Evolutionary conservation across 2,329 filamentous ascomycete genomes (phyloP).

Genomic region (Ramularia endophylla): DNA sequence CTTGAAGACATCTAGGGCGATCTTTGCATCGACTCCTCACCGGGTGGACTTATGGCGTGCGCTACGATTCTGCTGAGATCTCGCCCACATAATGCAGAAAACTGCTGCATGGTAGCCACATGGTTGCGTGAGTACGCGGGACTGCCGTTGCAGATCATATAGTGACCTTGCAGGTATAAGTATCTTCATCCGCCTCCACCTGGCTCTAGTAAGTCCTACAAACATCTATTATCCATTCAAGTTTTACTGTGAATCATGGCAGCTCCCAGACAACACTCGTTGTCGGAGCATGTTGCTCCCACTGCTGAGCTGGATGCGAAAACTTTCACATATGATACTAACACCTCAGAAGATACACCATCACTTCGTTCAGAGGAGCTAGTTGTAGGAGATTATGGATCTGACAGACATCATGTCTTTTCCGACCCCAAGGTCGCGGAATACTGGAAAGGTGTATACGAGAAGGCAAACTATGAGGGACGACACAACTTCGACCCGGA

Average conservation of each 20-base stretch:
- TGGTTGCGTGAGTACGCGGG: neutral
- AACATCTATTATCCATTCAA: too few relatives aligned
- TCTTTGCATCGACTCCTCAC: too few relatives aligned
- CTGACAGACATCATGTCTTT: conserved; percentile 33
- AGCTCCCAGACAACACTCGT: neutral
- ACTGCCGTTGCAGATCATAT: neutral
- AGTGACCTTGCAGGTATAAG: neutral
- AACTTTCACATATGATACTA: neutral
- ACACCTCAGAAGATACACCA: neutral
- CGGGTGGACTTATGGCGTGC: neutral
- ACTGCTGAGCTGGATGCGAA: neutral
- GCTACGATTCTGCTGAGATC: neutral
- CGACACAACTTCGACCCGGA: conserved; percentile 44
- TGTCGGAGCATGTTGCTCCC: neutral
- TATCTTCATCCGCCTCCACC: too few relatives aligned
- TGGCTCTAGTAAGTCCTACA: too few relatives aligned
- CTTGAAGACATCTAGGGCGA: too few relatives aligned
- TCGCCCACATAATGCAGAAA: neutral
- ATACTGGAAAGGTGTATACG: conserved; percentile 51
- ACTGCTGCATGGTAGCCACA: conserved; percentile 1
- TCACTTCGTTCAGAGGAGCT: conserved; percentile 12
- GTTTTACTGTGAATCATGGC: too few relatives aligned
- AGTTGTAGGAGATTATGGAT: conserved; percentile 15
- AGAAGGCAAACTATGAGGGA: conserved; percentile 48
- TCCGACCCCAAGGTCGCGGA: conserved; percentile 47